Evolutionary conservation across 805 yeast genomes (phyloP), one percentile per base, ranked within the genome.

Genomic region (Yarrowia sp.): DNA sequence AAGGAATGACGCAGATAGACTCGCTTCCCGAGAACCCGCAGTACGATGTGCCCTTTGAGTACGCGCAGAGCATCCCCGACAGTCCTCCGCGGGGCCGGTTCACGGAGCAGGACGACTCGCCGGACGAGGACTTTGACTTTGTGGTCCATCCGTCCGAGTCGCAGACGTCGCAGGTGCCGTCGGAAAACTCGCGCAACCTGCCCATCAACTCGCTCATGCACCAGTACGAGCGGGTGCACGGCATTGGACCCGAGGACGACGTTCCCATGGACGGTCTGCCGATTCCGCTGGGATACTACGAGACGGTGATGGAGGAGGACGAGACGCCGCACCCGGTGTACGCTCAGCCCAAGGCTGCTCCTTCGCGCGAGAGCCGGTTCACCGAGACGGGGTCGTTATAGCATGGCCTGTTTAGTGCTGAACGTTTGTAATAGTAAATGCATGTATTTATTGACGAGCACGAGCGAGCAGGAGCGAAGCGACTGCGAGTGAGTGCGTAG

Each of bases 221-320:
- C n/a, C 62, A 59, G 61, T 59, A 59, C 32, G 62, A 59, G 29
- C 62, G 62, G 3, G 60, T 49, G 5, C 62, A 59, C 19, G 62
- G 62, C 13, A 24, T 59, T 14, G 47, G 47, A 3, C 47, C 61
- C 14, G 61, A 56, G 22, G 62, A 46, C 14, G 62, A 42, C 6
- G 60, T 49, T 13, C 60, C 62, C n/a, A 33, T 49, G 41, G 62
- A 42, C 27, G 62, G 60, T 10, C 41, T 59, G 13, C 41, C 62
- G 8, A 32, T 46, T 22, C 62, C 62, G 0, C 60, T 59, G 27
- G 62, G 62, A 2, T 59, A 46, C 61, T 59, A 47, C 16, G 62
- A 59, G 42, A 59, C 62, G 3, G 62, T 59, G 5, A 18, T 35
- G 62, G 62, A 59, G 61, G 62, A 59, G 22, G 60, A 49, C 33